A percentile compares a stretch with the other conserved stretches of the same genome.
These are phyloP conservation scores for Moricandia arvensis DNA, from an alignment of 345 rosid species.

Conservation along the genomic window DNA sequence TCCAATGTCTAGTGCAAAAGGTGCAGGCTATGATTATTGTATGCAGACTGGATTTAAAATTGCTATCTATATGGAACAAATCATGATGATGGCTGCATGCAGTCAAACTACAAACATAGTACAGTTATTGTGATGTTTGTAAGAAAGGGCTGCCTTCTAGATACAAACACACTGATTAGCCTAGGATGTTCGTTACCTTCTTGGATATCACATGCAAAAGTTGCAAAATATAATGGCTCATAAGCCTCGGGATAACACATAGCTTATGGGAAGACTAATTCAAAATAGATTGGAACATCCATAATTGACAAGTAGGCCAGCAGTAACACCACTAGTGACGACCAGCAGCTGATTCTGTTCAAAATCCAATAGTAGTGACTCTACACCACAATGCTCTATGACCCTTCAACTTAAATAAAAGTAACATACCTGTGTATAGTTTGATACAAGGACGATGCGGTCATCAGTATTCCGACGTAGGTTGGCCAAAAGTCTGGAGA, in stretches of 20 bases:
- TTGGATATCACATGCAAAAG: slow-evolving; percentile 15
- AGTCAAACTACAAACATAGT: slow-evolving; percentile 9
- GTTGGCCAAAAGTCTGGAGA: slow-evolving; percentile 84
- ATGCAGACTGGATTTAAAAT: slow-evolving; percentile 11
- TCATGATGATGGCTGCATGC: slow-evolving; percentile 11
- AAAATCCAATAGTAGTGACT: background rate
- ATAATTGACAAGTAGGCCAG: background rate
- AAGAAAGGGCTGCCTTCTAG: slow-evolving; percentile 1
- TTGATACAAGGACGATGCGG: slow-evolving; percentile 95
- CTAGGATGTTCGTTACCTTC: background rate
- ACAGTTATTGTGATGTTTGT: background rate
- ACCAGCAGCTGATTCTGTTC: slow-evolving; percentile 20
- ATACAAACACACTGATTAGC: slow-evolving; percentile 10
- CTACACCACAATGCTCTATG: slow-evolving; percentile 3
- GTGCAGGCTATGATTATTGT: slow-evolving; percentile 20
- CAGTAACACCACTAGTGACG: slow-evolving; percentile 3
- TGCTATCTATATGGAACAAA: slow-evolving; percentile 10
- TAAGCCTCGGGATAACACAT: slow-evolving; percentile 11
- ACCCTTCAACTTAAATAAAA: slow-evolving; percentile 7
- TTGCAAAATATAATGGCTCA: slow-evolving; percentile 5
- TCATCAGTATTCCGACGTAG: slow-evolving; percentile 81
- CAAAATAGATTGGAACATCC: slow-evolving; percentile 1
- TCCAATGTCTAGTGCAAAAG: slow-evolving; percentile 75
- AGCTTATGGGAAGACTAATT: slow-evolving; percentile 18
- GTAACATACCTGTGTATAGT: slow-evolving; percentile 82